Conservation (phyloP, 352 stramenopile species). For the Phytophthora vignae region DNA sequence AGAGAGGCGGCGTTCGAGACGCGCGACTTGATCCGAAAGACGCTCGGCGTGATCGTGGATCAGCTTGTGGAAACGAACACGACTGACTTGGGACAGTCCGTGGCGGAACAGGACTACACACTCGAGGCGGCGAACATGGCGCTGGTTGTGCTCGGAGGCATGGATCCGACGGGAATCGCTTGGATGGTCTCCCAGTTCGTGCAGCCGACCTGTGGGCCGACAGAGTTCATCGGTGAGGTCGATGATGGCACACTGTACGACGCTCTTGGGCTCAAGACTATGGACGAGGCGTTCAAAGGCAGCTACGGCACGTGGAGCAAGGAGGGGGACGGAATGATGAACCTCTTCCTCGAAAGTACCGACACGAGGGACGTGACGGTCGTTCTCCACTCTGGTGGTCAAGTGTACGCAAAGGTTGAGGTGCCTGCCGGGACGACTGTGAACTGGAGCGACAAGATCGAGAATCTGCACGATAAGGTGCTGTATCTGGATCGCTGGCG, state of each 20-base stretch:
- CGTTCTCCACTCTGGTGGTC: conserved; percentile 44
- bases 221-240: conserved; percentile 36
- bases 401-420: conserved; percentile 13
- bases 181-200: conserved; percentile 53
- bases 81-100: conserved; percentile 24
- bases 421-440: conserved; percentile 25
- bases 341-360: conserved; percentile 38
- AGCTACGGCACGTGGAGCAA: conserved; percentile 46
- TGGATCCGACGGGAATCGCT: conserved; percentile 52
- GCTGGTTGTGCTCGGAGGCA: conserved; percentile 35
- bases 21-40: conserved; percentile 39
- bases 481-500: conserved; percentile 70
- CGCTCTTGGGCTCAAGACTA: conserved; percentile 34
- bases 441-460: conserved; percentile 25
- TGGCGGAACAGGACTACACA: conserved; percentile 37
- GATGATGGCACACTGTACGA: conserved; percentile 46
- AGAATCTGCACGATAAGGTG: conserved; percentile 43
- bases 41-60: conserved; percentile 38
- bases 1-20: conserved; percentile 34
- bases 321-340: conserved; percentile 37
- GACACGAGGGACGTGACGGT: conserved; percentile 37
- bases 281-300: conserved; percentile 45
- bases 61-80: conserved; percentile 30
- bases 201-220: conserved; percentile 44
- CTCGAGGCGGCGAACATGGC: conserved; percentile 43